Conservation (phyloP, 2,329 filamentous ascomycete genomes). For the Bipolaris zeicola region DNA sequence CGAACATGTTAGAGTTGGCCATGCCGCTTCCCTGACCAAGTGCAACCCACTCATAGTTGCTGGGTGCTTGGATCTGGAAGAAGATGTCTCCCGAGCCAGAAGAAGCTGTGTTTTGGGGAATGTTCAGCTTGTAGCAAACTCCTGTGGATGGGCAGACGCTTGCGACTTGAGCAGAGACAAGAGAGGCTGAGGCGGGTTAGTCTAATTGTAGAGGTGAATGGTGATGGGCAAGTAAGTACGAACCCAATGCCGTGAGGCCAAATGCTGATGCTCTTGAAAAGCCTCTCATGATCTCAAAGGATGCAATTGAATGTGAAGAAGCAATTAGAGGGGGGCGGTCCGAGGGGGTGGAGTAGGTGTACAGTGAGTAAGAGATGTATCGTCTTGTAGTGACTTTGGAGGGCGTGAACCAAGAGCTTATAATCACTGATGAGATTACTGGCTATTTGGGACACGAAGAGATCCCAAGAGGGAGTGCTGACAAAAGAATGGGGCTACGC, state of each 20-base stretch:
- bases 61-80: constrained; percentile 62
- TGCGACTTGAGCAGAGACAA: constrained; percentile 38
- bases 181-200: constrained; percentile 34
- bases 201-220: not conserved
- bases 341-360: not conserved
- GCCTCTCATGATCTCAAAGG: not conserved
- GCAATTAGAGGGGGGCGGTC: constrained; percentile 1
- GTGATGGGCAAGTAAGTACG: constrained; percentile 6
- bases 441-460: constrained; percentile 1
- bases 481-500: constrained; percentile 8
- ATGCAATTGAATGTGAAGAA: constrained; percentile 3
- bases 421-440: constrained; percentile 2
- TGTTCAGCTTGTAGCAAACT: constrained; percentile 59
- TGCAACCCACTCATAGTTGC: constrained; percentile 59
- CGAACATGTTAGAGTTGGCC: constrained; percentile 63
- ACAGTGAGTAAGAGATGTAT: not conserved
- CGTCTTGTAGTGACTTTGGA: constrained; percentile 3
- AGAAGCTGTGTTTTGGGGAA: constrained; percentile 58
- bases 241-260: constrained; percentile 38
- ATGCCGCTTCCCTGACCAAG: constrained; percentile 62
- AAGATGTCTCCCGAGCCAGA: constrained; percentile 62
- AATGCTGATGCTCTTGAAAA: constrained; percentile 12
- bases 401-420: constrained; percentile 20
- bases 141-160: constrained; percentile 36
- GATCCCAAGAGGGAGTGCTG: constrained; percentile 6